A percentile compares a stretch with the other conserved stretches of the same genome.
Conservation (phyloP, 768 basidiomycete genomes). For the Podaxis sp. region DNA sequence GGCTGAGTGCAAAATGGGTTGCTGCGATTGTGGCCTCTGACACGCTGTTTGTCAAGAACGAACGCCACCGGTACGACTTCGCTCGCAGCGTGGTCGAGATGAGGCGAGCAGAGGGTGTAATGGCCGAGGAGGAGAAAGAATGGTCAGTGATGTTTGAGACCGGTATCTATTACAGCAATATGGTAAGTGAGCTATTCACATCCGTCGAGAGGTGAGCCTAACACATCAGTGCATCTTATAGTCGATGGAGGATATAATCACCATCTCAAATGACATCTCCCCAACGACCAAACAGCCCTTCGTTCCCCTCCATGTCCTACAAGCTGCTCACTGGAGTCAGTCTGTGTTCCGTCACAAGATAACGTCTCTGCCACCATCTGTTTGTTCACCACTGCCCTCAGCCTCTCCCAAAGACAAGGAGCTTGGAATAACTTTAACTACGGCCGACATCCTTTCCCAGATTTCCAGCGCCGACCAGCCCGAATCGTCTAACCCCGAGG, state of each 20-base stretch:
- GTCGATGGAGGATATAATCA: constrained; percentile 76
- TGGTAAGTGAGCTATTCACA: constrained; percentile 46
- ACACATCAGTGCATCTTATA: constrained; percentile 22
- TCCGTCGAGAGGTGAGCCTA: neutral
- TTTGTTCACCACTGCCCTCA: constrained; percentile 29
- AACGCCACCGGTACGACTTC: constrained; percentile 77
- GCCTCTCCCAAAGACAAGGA: constrained; percentile 53
- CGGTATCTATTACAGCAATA: constrained; percentile 83
- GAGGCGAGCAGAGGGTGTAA: constrained; percentile 49
- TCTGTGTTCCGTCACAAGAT: constrained; percentile 62
- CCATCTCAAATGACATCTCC: constrained; percentile 71
- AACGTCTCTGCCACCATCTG: constrained; percentile 35
- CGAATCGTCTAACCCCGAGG: constrained; percentile 11
- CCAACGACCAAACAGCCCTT: constrained; percentile 65
- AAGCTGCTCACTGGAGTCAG: constrained; percentile 78
- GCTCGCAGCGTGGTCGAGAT: constrained; percentile 75
- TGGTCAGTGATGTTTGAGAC: constrained; percentile 67
- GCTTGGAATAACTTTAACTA: constrained; percentile 56
- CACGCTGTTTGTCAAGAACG: constrained; percentile 71
- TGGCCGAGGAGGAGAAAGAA: constrained; percentile 62
- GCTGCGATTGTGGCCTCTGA: constrained; percentile 73
- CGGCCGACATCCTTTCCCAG: constrained; percentile 43
- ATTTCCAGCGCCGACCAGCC: constrained; percentile 16
- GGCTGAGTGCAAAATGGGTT: constrained; percentile 70
- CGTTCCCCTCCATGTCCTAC: constrained; percentile 62